These are phyloP conservation scores for Lactarius trivialis DNA, from an alignment of 768 basidiomycete genomes.

Conservation along the genomic window DNA sequence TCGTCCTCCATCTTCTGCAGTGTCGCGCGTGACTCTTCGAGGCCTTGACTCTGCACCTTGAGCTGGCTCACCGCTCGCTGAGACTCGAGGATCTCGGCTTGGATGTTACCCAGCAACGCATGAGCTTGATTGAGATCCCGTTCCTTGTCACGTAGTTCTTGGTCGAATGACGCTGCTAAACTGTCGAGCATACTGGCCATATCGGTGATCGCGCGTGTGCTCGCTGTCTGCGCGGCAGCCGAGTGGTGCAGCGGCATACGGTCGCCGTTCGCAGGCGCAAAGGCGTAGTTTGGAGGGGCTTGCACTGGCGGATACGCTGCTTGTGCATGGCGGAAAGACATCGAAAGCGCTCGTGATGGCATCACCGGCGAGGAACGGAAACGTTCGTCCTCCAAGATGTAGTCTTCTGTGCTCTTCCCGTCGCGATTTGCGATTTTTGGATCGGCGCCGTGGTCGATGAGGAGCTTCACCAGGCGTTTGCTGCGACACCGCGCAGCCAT, in stretches of 20 bases:
- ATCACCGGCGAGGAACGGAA: slow-evolving; percentile 89
- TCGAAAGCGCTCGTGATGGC: slow-evolving; percentile 53
- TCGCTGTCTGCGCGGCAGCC: slow-evolving; percentile 75
- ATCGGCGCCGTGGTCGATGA: slow-evolving; percentile 94
- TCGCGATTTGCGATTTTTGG: slow-evolving; percentile 93
- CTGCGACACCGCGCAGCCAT: slow-evolving; percentile 94
- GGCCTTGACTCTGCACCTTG: slow-evolving; percentile 57
- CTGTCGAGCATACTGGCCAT: slow-evolving; percentile 82
- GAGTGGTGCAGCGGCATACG: slow-evolving; percentile 79
- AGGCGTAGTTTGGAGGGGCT: slow-evolving; percentile 37
- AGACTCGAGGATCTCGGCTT: slow-evolving; percentile 84
- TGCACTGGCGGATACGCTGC: slow-evolving; percentile 47
- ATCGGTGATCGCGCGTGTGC: slow-evolving; percentile 78
- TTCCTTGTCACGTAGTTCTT: slow-evolving; percentile 87
- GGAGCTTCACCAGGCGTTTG: slow-evolving; percentile 89
- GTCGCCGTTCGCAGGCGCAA: slow-evolving; percentile 49
- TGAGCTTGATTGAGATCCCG: slow-evolving; percentile 87
- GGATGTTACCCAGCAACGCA: slow-evolving; percentile 76
- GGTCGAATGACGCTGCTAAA: slow-evolving; percentile 84
- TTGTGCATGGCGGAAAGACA: slow-evolving; percentile 72
- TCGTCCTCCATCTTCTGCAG: slow-evolving; percentile 60
- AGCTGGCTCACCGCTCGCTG: slow-evolving; percentile 70
- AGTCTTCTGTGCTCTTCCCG: slow-evolving; percentile 96
- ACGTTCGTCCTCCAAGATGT: slow-evolving; percentile 96
- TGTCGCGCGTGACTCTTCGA: slow-evolving; percentile 51